These are phyloP conservation scores for Fusarium nisikadoi DNA, from an alignment of 2,329 filamentous ascomycete species.

Conservation along the genomic window DNA sequence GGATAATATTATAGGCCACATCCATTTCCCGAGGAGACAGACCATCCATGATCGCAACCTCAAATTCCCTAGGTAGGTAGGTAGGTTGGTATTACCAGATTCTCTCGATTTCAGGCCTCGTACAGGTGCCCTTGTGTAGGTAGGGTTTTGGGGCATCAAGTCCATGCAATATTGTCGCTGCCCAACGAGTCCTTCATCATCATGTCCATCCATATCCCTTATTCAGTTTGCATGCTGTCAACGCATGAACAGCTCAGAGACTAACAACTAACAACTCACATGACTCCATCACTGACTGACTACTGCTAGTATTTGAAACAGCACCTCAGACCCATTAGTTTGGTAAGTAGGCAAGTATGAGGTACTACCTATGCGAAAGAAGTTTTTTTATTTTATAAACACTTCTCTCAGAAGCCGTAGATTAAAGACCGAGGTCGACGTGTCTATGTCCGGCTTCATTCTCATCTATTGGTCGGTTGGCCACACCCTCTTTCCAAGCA, in stretches of 20 bases:
- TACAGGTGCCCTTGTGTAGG: neutral
- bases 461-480: conserved; percentile 26
- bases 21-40: conserved; percentile 7
- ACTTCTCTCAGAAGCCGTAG: neutral
- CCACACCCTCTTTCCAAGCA: conserved; percentile 5
- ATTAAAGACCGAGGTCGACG: conserved; percentile 27
- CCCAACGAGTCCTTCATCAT: neutral
- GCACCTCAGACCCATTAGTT: conserved; percentile 2
- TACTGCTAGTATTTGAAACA: conserved; percentile 3
- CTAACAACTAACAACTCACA: conserved; percentile 30
- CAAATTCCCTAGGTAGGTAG: neutral
- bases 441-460: conserved; percentile 30
- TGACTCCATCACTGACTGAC: conserved; percentile 20
- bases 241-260: conserved; percentile 39
- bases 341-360: neutral
- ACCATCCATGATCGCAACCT: neutral
- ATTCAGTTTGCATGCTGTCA: conserved; percentile 18
- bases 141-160: neutral
- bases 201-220: conserved; percentile 3
- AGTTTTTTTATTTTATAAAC: neutral
- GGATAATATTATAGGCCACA: neutral
- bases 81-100: neutral
- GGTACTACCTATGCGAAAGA: neutral
- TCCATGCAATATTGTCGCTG: neutral
- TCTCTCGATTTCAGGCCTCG: neutral